A percentile compares a stretch with the other conserved stretches of the same genome.
Evolutionary conservation across 768 basidiomycete genomes (phyloP).

Genomic region (Boletellus ananas): DNA sequence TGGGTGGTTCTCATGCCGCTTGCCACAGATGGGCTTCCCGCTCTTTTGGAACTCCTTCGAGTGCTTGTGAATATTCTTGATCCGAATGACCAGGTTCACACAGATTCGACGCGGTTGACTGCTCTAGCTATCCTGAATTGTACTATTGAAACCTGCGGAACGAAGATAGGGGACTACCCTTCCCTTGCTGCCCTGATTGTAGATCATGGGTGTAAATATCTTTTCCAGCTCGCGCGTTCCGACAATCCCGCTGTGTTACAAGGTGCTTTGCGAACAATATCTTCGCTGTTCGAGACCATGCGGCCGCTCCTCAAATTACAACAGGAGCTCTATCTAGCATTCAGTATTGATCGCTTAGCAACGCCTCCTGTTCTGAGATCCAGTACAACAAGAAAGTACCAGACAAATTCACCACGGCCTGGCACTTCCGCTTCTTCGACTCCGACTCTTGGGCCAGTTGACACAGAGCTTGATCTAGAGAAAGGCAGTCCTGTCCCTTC

Average conservation of each 20-base stretch:
- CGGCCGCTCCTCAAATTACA: constrained; percentile 85
- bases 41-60: constrained; percentile 86
- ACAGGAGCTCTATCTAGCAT: constrained; percentile 91
- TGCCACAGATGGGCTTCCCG: constrained; percentile 77
- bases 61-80: constrained; percentile 95
- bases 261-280: constrained; percentile 76
- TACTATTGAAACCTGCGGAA: constrained; percentile 82
- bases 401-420: constrained; percentile 47
- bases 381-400: constrained; percentile 30
- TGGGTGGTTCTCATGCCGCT: not conserved
- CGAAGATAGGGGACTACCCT: constrained; percentile 69
- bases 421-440: constrained; percentile 46
- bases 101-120: constrained; percentile 89
- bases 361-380: constrained; percentile 41
- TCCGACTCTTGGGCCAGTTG: constrained; percentile 39
- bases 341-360: constrained; percentile 87
- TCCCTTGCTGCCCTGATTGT: constrained; percentile 73
- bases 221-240: constrained; percentile 94
- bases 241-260: constrained; percentile 81
- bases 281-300: constrained; percentile 87
- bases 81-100: constrained; percentile 91
- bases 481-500: constrained; percentile 49
- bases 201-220: constrained; percentile 91
- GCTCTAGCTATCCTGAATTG: constrained; percentile 85
- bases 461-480: constrained; percentile 42